Evolutionary conservation across 2,329 filamentous ascomycete species (phyloP), one percentile per base, ranked within the genome.

Genomic region (Fusarium metavorans): DNA sequence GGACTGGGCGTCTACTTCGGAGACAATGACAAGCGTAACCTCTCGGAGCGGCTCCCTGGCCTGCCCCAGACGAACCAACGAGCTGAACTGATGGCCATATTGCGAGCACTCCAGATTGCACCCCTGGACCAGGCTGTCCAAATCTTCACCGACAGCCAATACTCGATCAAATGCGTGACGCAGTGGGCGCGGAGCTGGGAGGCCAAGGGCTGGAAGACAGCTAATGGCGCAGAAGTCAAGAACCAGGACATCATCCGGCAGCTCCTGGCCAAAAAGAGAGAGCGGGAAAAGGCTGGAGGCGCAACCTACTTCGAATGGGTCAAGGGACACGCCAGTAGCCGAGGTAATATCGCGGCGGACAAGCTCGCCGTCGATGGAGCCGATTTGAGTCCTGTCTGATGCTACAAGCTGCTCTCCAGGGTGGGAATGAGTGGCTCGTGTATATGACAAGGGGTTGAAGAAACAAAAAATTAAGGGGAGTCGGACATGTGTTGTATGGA

Each of bases 1-100:
- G 91, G 91, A 3, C 84, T 92, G 1, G 91, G 91, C 27, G 91
- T 93, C 32, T 93, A 82, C 77, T 93, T 93, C 77, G 91, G 90
- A 7, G 76, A 81, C 20, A 82, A 82, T 2, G 91, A 93, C 78
- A 72, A 83, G 32, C 87, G 91, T 73, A 92, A 92, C 80, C 81
- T 97, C 27, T 94, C 94, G 14, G 95, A 97, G 83, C 91, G 92
- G 5, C 89, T 98, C 3, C 84, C 87, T 61, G 95, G 95, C 60
- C 86, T 88, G 18, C 87, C 88, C 11, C 97, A 98, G 83, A 98
- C 97, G 1, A 99, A 99, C 81, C 95, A 98, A 82, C 93, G 97
- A 4, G 97, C 96, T n/a, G 97, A 99, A 84, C 87, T 99, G 68
- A 95, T 94, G 27, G 97, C 95, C 9, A 93, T 98, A 72, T 87